Evolutionary conservation across 345 rosid species (phyloP), one percentile per base, ranked within the genome.

Genomic region (Pistacia vera): DNA sequence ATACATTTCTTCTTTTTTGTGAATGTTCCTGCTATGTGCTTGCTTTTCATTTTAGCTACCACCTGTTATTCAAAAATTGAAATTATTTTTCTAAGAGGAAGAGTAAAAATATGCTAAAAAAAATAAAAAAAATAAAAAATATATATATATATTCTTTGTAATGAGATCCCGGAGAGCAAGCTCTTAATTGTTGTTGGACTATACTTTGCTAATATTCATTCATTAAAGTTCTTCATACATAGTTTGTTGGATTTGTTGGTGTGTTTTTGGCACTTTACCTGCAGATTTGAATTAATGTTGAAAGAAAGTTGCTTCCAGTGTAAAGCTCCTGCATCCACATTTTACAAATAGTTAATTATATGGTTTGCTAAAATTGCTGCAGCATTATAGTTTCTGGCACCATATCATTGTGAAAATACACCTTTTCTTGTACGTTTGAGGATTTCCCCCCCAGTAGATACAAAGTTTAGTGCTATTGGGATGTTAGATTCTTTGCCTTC

Each of bases 361-460:
- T 16, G 44, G 36, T 38, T 69, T 28, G 14, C 62, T 48, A 63
- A n/a, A 70, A 22, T 30, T 64, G 52, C 20, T 18, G 16, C 54
- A 65, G 25, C 12, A 13, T 74, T 16, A 17, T 36, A 56, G 18
- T 22, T 64, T 68, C 17, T 18, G 6, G 17, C 44, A 18, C 28
- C 51, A 16, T 28, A 64, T n/a, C 52, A 33, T 49, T 22, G 56
- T 30, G 33, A 30, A 78, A 22, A n/a, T 71, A n/a, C n/a, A 95
- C 98, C 98, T 93, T 95, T 91, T 79, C 98, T n/a, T 54, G 98
- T 95, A 41, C 93, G 92, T 86, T 95, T 95, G 63, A 95, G 90
- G 64, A n/a, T 94, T 75, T 93, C 98, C 65, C 90, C 98, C n/a
- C 98, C 98, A 72, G 75, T 85, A 28, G 90, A 81, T 38, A 88